These are phyloP conservation scores for Hypoxylon fuscum DNA, from an alignment of 495 filamentous ascomycete species.

Conservation along the genomic window DNA sequence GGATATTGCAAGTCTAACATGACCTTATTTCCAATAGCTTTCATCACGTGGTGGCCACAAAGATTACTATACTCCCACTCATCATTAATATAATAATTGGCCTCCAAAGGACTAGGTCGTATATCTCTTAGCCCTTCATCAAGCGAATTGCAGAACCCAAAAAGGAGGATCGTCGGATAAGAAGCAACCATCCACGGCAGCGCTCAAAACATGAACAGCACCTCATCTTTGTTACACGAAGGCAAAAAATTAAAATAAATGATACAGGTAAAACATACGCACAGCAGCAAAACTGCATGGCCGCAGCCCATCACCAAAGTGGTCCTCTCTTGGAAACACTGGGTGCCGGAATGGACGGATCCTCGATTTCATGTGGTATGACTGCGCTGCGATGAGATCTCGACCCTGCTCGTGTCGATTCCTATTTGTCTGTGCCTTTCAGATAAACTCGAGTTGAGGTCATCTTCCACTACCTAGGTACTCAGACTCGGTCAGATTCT, in stretches of 20 bases:
- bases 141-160: not conserved
- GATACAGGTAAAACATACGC: conserved; percentile 31
- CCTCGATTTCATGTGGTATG: conserved; percentile 22
- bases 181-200: conserved; percentile 32
- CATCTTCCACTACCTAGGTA: too few species aligned
- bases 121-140: not conserved
- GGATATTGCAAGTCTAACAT: not conserved
- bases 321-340: conserved; percentile 8
- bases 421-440: not conserved
- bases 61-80: conserved; percentile 8
- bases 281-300: conserved; percentile 29
- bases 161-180: conserved; percentile 25
- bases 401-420: not conserved
- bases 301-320: conserved; percentile 9
- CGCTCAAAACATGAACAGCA: conserved; percentile 33
- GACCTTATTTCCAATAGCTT: not conserved
- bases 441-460: too few species aligned
- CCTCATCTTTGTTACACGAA: conserved; percentile 36
- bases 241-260: conserved; percentile 23
- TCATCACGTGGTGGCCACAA: conserved; percentile 16
- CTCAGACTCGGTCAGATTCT: too few species aligned
- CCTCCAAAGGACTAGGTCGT: not conserved
- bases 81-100: conserved; percentile 2
- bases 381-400: conserved; percentile 5
- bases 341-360: conserved; percentile 2